Percentiles rank a stretch among this genome's conserved stretches.
These are phyloP conservation scores for Phaffomyces antillensis DNA, from an alignment of 805 yeast species.

Conservation along the genomic window DNA sequence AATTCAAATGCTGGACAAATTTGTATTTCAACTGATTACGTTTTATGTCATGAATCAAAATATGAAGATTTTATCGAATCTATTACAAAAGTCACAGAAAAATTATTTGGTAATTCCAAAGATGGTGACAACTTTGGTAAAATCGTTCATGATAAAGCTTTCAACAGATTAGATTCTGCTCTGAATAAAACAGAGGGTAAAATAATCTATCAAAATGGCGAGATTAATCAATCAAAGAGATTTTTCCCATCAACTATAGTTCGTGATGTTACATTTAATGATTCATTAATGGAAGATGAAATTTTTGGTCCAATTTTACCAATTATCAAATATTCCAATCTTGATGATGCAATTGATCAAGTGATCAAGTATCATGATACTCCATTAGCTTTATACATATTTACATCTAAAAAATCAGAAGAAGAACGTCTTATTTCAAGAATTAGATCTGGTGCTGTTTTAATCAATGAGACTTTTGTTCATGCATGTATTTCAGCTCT, in stretches of 20 bases:
- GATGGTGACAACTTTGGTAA: slow-evolving; percentile 38
- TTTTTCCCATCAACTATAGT: slow-evolving; percentile 71
- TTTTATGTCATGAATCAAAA: slow-evolving; percentile 54
- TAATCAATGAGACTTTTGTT: slow-evolving; percentile 63
- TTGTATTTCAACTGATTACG: slow-evolving; percentile 84
- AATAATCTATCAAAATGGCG: slow-evolving; percentile 26
- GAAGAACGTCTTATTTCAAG: slow-evolving; percentile 40
- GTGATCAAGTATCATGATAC: slow-evolving; percentile 51
- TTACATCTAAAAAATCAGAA: slow-evolving; percentile 41
- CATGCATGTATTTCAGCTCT: slow-evolving; percentile 62
- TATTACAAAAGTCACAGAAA: slow-evolving; percentile 32
- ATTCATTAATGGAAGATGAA: slow-evolving; percentile 68
- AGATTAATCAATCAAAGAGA: slow-evolving; percentile 29
- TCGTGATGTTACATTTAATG: slow-evolving; percentile 55
- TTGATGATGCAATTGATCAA: slow-evolving; percentile 36
- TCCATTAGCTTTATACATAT: slow-evolving; percentile 77
- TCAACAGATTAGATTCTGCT: slow-evolving; percentile 35
- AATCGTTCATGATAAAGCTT: slow-evolving; percentile 50
- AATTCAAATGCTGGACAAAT: slow-evolving; percentile 83
- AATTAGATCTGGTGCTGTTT: slow-evolving; percentile 66
- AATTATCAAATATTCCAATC: slow-evolving; percentile 43
- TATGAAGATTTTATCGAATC: slow-evolving; percentile 44
- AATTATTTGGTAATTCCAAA: slow-evolving; percentile 39
- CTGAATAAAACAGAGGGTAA: slow-evolving; percentile 46
- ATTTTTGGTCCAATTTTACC: slow-evolving; percentile 86